phyloP scores from a whole-genome alignment of 306 rosid genomes.

The Urtica urens region DNA sequence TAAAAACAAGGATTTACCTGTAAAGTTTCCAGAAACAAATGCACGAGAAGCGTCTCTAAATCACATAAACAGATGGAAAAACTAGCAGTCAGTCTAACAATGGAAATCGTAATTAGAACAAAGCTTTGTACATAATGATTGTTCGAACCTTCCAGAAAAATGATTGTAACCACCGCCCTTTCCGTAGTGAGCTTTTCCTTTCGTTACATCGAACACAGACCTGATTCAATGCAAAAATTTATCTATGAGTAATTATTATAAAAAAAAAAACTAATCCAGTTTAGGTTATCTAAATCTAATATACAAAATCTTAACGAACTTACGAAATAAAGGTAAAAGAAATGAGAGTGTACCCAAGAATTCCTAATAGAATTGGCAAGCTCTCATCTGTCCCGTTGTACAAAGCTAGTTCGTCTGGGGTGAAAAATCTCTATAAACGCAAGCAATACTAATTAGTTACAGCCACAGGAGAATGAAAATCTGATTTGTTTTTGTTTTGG shows the following conservation, averaged over 20 bases:
- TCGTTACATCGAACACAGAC: slow-evolving; percentile 81
- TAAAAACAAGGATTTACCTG: slow-evolving; percentile 38
- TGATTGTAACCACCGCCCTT: slow-evolving; percentile 83
- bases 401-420: slow-evolving; percentile 55
- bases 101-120: background rate
- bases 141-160: slow-evolving; percentile 78
- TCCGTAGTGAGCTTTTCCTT: slow-evolving; percentile 92
- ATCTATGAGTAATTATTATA: background rate
- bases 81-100: slow-evolving; percentile 10
- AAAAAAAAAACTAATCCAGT: background rate
- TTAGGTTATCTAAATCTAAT: background rate
- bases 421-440: slow-evolving; percentile 54
- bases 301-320: background rate
- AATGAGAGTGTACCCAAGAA: slow-evolving; percentile 55
- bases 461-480: background rate
- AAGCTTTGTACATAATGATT: background rate
- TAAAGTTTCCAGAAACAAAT: slow-evolving; percentile 95
- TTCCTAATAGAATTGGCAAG: slow-evolving; percentile 69
- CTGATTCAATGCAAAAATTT: slow-evolving; percentile 23
- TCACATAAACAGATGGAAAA: slow-evolving; percentile 3
- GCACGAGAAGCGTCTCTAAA: slow-evolving; percentile 94
- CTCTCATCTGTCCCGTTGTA: slow-evolving; percentile 70
- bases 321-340: background rate
- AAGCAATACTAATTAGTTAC: background rate
- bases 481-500: background rate